Conservation (phyloP, 2,329 filamentous ascomycete genomes). For the Colletotrichum limetticola region DNA sequence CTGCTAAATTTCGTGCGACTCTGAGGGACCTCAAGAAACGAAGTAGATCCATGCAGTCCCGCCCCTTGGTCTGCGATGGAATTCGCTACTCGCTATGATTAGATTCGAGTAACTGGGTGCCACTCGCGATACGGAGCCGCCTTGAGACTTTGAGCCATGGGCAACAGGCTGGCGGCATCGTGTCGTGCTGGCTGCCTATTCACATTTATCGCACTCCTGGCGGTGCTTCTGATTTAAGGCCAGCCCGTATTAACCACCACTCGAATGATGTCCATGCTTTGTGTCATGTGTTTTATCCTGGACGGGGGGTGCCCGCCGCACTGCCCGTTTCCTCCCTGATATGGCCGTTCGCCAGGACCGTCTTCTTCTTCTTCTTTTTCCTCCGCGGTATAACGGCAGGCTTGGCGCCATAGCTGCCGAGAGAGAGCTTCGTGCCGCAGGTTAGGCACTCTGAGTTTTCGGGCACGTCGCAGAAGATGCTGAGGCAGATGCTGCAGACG, state of each 20-base stretch:
- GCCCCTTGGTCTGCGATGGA: background rate
- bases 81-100: background rate
- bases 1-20: background rate
- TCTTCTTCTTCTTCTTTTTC: slow-evolving; percentile 82
- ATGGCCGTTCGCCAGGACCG: slow-evolving; percentile 57
- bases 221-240: background rate
- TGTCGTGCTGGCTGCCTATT: background rate
- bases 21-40: background rate
- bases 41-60: background rate
- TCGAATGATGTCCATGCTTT: background rate
- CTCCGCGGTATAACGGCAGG: slow-evolving; percentile 78
- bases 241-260: background rate
- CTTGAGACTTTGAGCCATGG: background rate
- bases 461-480: slow-evolving; percentile 83
- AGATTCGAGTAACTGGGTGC: background rate
- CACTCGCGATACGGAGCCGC: background rate
- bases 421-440: slow-evolving; percentile 81
- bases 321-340: slow-evolving; percentile 67
- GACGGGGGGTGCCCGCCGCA: slow-evolving; percentile 68
- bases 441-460: slow-evolving; percentile 79
- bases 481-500: slow-evolving; percentile 95
- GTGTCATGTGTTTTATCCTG: slow-evolving; percentile 41
- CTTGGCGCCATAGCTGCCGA: slow-evolving; percentile 80
- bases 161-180: background rate
- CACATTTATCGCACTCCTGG: background rate